Base-by-base conservation (phyloP, 2,329 filamentous ascomycete species). In the Sporothrix luriei region DNA sequence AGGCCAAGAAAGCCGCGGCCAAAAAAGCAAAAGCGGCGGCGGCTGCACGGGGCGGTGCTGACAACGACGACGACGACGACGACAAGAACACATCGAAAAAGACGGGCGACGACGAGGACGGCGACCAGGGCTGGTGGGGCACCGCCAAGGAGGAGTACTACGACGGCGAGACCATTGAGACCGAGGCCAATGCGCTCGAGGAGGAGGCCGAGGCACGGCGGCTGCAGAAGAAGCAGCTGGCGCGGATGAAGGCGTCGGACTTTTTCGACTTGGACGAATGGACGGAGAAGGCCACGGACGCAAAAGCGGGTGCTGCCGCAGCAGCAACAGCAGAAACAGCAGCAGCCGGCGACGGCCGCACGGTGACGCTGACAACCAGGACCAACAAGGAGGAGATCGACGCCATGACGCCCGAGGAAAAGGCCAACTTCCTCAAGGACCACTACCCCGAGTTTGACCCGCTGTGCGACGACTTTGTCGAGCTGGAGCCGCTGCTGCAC, bases 231-330 rank as follows among this genome's bases (percentile, higher is more conserved):
- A 97, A 97, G 84, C 94, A 95, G 77, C 80, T 98, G 29, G 86
- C 93, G 74, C 90, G 91, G 74, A 95, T 99, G 91, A 87, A 88
- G 6, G 94, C 96, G 74, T 91, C 91, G 51, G 95, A 99, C 77
- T 99, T 97, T 76, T 96, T 98, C 73, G 93, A 98, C 75, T 92
- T 96, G 76, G 86, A 88, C 54, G 93, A 96, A 74, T 98, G 94
- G 95, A 78, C 90, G 49, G 87, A 85, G 33, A 81, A 84, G 16
- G 57, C 21, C 10, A 59, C 52, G 1, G 66, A 49, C 7, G 2
- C 64, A 7, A 26, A 21, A 19, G 24, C 38, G 19, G 33, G 46
- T 4, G 66, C 29, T 5, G 29, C 14, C 9, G 29, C 24, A 7
- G 14, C 64, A 11, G 24, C 33, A 9, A 6, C 33, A 33, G 14